A percentile compares a stretch with the other conserved stretches of the same genome.
Evolutionary conservation across 2,329 filamentous ascomycete species (phyloP).

Genomic region (Hymenoscyphus linearis): DNA sequence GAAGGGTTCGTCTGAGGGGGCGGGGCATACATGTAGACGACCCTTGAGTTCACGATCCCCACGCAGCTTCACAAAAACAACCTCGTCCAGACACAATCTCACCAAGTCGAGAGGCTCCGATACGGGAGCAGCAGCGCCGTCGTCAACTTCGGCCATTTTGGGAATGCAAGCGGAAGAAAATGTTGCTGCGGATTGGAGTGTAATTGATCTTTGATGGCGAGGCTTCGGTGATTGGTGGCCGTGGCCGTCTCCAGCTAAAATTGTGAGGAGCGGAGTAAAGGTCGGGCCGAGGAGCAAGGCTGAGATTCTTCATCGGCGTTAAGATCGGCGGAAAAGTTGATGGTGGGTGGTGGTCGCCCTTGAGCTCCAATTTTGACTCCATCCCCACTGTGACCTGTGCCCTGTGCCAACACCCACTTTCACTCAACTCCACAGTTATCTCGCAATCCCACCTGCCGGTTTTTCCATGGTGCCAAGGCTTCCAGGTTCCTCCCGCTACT

Average conservation of each 20-base stretch:
- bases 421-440: not conserved
- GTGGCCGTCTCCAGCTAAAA: not conserved
- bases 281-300: not conserved
- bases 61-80: constrained; percentile 94
- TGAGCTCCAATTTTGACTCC: too few relatives aligned
- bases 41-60: constrained; percentile 95
- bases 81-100: constrained; percentile 87
- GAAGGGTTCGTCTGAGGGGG: not conserved
- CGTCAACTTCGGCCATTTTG: constrained; percentile 78
- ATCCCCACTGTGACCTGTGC: too few relatives aligned
- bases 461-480: too few relatives aligned
- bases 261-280: not conserved
- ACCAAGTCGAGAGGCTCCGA: constrained; percentile 95
- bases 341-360: too few relatives aligned
- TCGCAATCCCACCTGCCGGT: too few relatives aligned
- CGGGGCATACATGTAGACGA: constrained; percentile 74
- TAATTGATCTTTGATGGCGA: constrained; percentile 1
- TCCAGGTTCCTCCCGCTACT: too few relatives aligned
- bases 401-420: too few relatives aligned
- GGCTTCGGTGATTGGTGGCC: not conserved
- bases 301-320: not conserved
- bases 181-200: not conserved
- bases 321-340: not conserved
- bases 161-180: constrained; percentile 1
- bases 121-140: constrained; percentile 62